phyloP scores from a whole-genome alignment of 805 yeast species.

The Candida jianshihensis region DNA sequence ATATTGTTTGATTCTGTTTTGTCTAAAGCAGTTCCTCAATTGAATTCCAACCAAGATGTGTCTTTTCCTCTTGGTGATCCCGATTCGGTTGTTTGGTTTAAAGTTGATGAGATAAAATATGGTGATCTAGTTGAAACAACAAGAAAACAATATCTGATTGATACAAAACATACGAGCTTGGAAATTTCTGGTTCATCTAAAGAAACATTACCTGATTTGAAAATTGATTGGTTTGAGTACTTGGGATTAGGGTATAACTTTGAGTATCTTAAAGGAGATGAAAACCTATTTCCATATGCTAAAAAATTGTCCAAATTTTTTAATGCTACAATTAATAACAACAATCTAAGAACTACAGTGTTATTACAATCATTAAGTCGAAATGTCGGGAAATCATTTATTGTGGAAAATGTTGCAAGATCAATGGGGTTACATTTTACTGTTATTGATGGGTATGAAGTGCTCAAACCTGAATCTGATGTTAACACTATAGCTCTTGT shows the following conservation, averaged over 20 bases:
- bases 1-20: slow-evolving; percentile 66
- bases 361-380: slow-evolving; percentile 62
- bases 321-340: slow-evolving; percentile 36
- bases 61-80: slow-evolving; percentile 49
- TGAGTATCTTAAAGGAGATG: slow-evolving; percentile 23
- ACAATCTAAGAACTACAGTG: slow-evolving; percentile 51
- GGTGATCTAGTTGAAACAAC: slow-evolving; percentile 24
- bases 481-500: slow-evolving; percentile 73
- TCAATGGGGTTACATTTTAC: slow-evolving; percentile 60
- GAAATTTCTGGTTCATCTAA: slow-evolving; percentile 53
- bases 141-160: slow-evolving; percentile 46
- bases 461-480: slow-evolving; percentile 64
- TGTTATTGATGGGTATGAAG: slow-evolving; percentile 63
- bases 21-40: slow-evolving; percentile 37
- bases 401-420: slow-evolving; percentile 47
- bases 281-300: slow-evolving; percentile 39
- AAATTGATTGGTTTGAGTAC: slow-evolving; percentile 39
- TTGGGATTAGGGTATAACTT: slow-evolving; percentile 36
- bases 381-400: slow-evolving; percentile 71
- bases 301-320: slow-evolving; percentile 46
- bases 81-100: slow-evolving; percentile 82
- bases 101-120: slow-evolving; percentile 41
- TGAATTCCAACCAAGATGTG: slow-evolving; percentile 8
- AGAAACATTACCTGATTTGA: slow-evolving; percentile 25
- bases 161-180: slow-evolving; percentile 62